Percentiles rank a stretch among this genome's conserved stretches.
Evolutionary conservation across 1,284 basidiomycete species (phyloP).

Genomic region (Microbotryum scabiosae): DNA sequence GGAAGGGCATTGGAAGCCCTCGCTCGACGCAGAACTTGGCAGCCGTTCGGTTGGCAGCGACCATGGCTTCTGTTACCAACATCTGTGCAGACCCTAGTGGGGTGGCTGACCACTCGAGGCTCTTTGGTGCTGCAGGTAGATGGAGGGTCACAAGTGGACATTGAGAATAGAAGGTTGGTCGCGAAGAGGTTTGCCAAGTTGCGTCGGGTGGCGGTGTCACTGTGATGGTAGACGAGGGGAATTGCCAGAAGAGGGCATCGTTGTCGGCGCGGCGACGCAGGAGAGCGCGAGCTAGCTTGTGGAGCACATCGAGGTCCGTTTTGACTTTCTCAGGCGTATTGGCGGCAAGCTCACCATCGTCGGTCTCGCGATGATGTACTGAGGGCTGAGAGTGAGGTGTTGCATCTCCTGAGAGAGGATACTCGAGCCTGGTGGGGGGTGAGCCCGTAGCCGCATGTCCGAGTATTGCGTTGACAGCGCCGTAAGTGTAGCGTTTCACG

Average conservation of each 20-base stretch:
- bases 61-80: constrained; percentile 75
- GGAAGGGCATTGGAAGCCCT: constrained; percentile 58
- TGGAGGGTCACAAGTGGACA: constrained; percentile 46
- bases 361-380: background rate
- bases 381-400: background rate
- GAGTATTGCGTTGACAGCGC: constrained; percentile 55
- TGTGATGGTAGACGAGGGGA: constrained; percentile 16
- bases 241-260: constrained; percentile 23
- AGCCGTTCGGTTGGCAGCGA: constrained; percentile 66
- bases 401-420: constrained; percentile 13
- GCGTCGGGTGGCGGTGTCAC: constrained; percentile 27
- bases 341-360: constrained; percentile 10
- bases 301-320: constrained; percentile 5
- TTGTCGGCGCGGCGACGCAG: constrained; percentile 13
- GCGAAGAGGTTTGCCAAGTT: constrained; percentile 15
- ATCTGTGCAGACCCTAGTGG: constrained; percentile 31
- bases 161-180: constrained; percentile 48
- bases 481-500: constrained; percentile 60
- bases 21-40: constrained; percentile 62
- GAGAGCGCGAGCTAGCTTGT: constrained; percentile 5
- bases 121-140: constrained; percentile 2
- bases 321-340: background rate
- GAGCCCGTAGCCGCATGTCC: constrained; percentile 33
- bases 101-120: constrained; percentile 4
- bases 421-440: background rate